phyloP scores from a whole-genome alignment of 495 filamentous ascomycete genomes.

The Chlorociboria aeruginascens region DNA sequence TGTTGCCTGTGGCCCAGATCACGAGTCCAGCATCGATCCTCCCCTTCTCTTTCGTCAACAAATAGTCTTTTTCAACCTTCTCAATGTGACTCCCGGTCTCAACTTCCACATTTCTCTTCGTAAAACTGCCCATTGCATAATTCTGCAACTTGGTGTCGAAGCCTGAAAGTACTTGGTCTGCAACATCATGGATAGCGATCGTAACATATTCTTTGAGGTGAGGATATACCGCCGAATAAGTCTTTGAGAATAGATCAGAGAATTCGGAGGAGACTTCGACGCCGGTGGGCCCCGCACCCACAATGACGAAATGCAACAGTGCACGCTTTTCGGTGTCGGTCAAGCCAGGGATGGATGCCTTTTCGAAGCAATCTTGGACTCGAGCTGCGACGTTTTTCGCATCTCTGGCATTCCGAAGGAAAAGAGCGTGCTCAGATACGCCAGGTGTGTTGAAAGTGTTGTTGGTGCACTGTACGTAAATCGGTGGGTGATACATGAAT shows the following conservation, averaged over 20 bases:
- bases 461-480: constrained; percentile 37
- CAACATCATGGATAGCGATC: constrained; percentile 24
- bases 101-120: constrained; percentile 16
- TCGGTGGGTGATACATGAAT: not conserved
- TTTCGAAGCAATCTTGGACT: constrained; percentile 7
- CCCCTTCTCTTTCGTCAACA: constrained; percentile 20
- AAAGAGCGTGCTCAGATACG: constrained; percentile 67
- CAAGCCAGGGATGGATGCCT: constrained; percentile 4
- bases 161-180: constrained; percentile 16
- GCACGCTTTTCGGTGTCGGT: constrained; percentile 45
- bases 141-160: constrained; percentile 22
- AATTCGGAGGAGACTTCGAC: constrained; percentile 79
- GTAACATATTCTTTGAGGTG: constrained; percentile 14
- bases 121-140: constrained; percentile 19
- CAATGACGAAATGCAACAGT: constrained; percentile 72
- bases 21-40: constrained; percentile 19
- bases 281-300: constrained; percentile 79
- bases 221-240: constrained; percentile 17
- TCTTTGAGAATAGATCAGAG: constrained; percentile 46
- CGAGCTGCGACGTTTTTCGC: constrained; percentile 41
- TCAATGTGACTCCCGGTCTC: constrained; percentile 20
- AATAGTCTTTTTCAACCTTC: constrained; percentile 16
- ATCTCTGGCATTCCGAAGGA: constrained; percentile 74
- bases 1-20: constrained; percentile 26
- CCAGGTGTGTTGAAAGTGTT: constrained; percentile 73